Conservation (phyloP, 176 grass and related monocot species). For the Triticum dicoccoides region DNA sequence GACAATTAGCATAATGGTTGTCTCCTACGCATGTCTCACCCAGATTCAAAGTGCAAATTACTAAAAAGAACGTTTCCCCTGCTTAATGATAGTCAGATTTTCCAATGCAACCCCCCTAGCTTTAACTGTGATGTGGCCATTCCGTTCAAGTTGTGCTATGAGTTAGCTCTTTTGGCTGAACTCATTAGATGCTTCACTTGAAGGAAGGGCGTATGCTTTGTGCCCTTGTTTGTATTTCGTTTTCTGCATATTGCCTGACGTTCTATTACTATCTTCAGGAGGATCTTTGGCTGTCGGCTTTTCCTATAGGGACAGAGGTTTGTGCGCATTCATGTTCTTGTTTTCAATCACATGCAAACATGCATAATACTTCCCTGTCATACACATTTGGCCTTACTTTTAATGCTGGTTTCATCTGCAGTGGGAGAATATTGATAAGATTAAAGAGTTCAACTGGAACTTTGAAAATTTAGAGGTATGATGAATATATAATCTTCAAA, state of each 20-base stretch:
- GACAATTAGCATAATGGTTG: background rate
- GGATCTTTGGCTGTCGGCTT: slow-evolving; percentile 69
- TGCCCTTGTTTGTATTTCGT: background rate
- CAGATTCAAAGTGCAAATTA: background rate
- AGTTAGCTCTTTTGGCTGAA: background rate
- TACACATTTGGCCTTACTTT: background rate
- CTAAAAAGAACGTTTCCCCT: background rate
- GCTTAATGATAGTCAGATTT: background rate
- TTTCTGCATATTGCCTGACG: background rate
- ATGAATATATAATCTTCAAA: background rate
- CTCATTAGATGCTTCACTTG: background rate
- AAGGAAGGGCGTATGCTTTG: background rate
- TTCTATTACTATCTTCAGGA: slow-evolving; percentile 44
- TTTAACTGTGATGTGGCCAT: background rate
- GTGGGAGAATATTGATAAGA: slow-evolving; percentile 97
- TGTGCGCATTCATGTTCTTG: background rate
- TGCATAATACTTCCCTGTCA: background rate
- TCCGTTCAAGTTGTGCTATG: background rate
- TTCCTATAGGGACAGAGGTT: slow-evolving; percentile 79
- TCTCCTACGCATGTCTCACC: background rate
- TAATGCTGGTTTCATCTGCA: slow-evolving; percentile 3
- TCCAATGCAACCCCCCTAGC: background rate
- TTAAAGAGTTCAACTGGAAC: slow-evolving; percentile 78
- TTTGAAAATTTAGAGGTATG: slow-evolving; percentile 90
- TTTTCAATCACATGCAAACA: background rate